Conservation (phyloP, 1,284 basidiomycete species). For the Peniophora sp. region DNA sequence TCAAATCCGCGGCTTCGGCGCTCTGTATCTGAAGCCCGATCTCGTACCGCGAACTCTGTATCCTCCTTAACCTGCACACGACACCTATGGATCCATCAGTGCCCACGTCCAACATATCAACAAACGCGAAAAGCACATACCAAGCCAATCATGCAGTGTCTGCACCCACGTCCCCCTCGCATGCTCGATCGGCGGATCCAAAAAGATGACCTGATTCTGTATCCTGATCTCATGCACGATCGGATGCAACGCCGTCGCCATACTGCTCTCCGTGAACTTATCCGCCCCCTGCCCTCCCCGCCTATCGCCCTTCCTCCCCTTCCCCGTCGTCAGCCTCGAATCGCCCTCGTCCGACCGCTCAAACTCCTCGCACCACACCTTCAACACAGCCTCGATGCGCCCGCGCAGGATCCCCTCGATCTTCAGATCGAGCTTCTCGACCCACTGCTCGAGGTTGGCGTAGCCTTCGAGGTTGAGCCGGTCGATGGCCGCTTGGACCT, state of each 20-base stretch:
- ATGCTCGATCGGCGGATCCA: conserved; percentile 95
- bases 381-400: conserved; percentile 73
- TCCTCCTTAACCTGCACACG: conserved; percentile 81
- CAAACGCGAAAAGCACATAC: conserved; percentile 26
- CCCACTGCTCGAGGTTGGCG: conserved; percentile 97
- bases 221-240: conserved; percentile 94
- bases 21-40: conserved; percentile 86
- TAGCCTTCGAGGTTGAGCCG: conserved; percentile 93
- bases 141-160: conserved; percentile 87
- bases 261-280: conserved; percentile 59
- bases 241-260: conserved; percentile 70
- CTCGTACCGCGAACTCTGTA: conserved; percentile 94
- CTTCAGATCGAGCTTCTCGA: conserved; percentile 78
- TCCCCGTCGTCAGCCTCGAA: conserved; percentile 31
- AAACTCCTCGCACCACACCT: conserved; percentile 86
- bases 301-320: conserved; percentile 58
- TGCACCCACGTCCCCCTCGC: conserved; percentile 88
- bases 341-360: conserved; percentile 61
- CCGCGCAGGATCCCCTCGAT: conserved; percentile 82
- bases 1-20: conserved; percentile 53
- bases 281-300: conserved; percentile 13
- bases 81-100: conserved; percentile 40
- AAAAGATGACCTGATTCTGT: conserved; percentile 97
- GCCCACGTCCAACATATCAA: not conserved
- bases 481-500: conserved; percentile 90